Evolutionary conservation across 169 alveolate genomes (phyloP).

Genomic region (Plasmodium billcollinsi): DNA sequence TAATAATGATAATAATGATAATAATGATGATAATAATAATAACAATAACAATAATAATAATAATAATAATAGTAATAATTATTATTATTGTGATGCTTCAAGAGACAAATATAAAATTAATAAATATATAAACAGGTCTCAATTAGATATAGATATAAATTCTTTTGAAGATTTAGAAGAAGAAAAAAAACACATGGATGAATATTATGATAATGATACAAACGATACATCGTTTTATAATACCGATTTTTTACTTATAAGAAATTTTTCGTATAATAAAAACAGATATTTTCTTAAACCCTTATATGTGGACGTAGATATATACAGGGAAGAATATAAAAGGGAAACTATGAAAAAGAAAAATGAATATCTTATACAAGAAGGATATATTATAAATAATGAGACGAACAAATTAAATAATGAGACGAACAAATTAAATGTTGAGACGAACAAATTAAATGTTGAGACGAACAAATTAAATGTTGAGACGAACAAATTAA

Average conservation of each 20-base stretch:
- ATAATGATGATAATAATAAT: no score
- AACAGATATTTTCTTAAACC: conserved; percentile 36
- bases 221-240: conserved; percentile 20
- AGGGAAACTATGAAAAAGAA: neutral
- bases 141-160: no score
- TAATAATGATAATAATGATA: neutral
- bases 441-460: neutral
- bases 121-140: no score
- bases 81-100: no score
- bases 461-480: neutral
- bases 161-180: neutral
- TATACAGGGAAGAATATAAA: conserved; percentile 5
- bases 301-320: conserved; percentile 23
- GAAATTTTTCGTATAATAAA: conserved; percentile 2
- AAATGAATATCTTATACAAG: neutral
- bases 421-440: neutral
- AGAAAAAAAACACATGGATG: neutral
- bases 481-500: neutral
- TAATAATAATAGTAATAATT: no score
- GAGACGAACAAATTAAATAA: neutral
- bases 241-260: conserved; percentile 61
- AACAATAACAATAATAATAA: no score
- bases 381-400: neutral
- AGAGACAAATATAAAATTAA: no score
- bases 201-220: neutral